Evolutionary conservation across 768 basidiomycete species (phyloP).

Genomic region (Tricholoma saponaceum): DNA sequence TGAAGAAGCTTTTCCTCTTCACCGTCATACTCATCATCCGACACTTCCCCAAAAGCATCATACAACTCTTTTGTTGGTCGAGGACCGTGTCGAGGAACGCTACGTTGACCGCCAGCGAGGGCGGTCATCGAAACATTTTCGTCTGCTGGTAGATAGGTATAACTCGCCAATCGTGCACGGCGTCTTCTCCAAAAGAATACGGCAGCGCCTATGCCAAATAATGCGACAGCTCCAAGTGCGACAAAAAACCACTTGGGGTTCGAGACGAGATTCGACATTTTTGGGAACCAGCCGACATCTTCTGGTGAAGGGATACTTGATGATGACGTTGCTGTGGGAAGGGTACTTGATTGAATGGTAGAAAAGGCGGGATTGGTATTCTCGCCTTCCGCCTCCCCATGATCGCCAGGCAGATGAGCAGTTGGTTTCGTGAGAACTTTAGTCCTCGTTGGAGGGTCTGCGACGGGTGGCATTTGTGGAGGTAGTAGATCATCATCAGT

Average conservation of each 20-base stretch:
- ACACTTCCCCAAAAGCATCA: constrained; percentile 91
- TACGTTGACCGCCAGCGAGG: constrained; percentile 37
- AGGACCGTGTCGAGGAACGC: constrained; percentile 29
- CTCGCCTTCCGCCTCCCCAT: constrained; percentile 76
- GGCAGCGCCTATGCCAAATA: constrained; percentile 68
- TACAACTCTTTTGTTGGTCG: constrained; percentile 84
- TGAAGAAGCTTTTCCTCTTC: constrained; percentile 62
- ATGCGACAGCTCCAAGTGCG: constrained; percentile 69
- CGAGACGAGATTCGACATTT: constrained; percentile 66
- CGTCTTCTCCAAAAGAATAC: constrained; percentile 81
- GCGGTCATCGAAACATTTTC: constrained; percentile 79
- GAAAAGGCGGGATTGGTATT: constrained; percentile 72
- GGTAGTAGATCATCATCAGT: constrained; percentile 48
- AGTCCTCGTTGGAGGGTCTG: constrained; percentile 37
- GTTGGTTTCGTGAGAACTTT: constrained; percentile 84
- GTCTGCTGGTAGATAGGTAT: constrained; percentile 54
- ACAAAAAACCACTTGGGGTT: constrained; percentile 89
- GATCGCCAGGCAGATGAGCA: constrained; percentile 80
- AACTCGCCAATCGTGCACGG: constrained; percentile 39
- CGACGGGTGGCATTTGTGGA: constrained; percentile 31
- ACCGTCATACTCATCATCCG: constrained; percentile 76
- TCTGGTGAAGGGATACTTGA: constrained; percentile 20
- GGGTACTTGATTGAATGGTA: constrained; percentile 19
- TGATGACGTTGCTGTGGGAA: constrained; percentile 35
- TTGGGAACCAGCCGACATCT: constrained; percentile 84